Evolutionary conservation across 1,284 basidiomycete genomes (phyloP).

Genomic region (Apiotrichum domesticum): DNA sequence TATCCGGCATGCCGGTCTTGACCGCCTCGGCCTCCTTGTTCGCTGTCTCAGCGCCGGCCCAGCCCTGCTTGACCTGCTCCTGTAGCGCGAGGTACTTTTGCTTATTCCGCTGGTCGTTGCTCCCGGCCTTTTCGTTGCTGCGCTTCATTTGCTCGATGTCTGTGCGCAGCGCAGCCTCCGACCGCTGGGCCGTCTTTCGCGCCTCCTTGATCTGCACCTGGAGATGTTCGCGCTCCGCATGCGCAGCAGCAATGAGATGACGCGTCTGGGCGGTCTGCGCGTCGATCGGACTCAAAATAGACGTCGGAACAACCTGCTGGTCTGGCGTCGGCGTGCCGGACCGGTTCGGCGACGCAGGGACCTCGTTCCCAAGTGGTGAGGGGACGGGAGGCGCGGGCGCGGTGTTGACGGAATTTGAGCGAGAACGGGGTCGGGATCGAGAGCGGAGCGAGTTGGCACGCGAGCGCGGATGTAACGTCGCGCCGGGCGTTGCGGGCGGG

Average conservation of each 20-base stretch:
- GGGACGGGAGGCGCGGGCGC: conserved; percentile 17
- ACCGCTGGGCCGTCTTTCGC: conserved; percentile 41
- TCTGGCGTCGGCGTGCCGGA: conserved; percentile 9
- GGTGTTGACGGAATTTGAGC: conserved; percentile 41
- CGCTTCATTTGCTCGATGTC: conserved; percentile 46
- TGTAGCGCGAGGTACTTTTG: conserved; percentile 46
- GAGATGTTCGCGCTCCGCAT: conserved; percentile 41
- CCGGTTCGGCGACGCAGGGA: conserved; percentile 8
- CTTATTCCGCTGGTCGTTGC: conserved; percentile 42
- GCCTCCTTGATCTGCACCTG: conserved; percentile 45
- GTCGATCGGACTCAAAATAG: conserved; percentile 36
- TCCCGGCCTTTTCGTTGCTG: conserved; percentile 43
- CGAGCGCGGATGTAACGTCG: conserved; percentile 32
- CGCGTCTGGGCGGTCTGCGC: conserved; percentile 40
- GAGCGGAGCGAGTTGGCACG: conserved; percentile 44
- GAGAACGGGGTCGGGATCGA: conserved; percentile 38
- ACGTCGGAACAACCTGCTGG: conserved; percentile 23
- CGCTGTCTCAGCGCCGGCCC: conserved; percentile 39
- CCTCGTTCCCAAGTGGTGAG: conserved; percentile 12
- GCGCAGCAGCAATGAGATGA: conserved; percentile 38
- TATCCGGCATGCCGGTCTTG: conserved; percentile 27
- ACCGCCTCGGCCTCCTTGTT: conserved; percentile 36
- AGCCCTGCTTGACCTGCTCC: conserved; percentile 47
- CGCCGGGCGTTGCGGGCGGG: conserved; percentile 25
- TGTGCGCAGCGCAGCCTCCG: conserved; percentile 40